Evolutionary conservation across 164 flowering plant species (phyloP).

Genomic region (Cinnamomum chago): DNA sequence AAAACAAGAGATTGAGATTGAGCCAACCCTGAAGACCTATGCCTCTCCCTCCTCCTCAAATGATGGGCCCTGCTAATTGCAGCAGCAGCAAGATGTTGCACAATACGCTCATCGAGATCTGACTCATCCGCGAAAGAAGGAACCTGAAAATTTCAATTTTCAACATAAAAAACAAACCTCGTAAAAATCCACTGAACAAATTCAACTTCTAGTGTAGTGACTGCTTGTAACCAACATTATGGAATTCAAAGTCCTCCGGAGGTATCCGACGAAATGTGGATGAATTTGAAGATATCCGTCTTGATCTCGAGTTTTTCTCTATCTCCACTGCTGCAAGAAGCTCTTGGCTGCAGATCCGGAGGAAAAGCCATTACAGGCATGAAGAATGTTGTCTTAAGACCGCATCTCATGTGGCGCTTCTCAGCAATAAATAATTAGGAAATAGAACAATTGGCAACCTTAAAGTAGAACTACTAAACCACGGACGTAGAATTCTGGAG

Average conservation of each 20-base stretch:
- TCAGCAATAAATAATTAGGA: too few species aligned
- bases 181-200: conserved; percentile 5
- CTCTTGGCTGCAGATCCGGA: conserved; percentile 51
- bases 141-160: conserved; percentile 34
- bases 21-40: conserved; percentile 32
- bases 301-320: conserved; percentile 43
- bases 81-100: conserved; percentile 59
- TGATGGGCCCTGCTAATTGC: conserved; percentile 36
- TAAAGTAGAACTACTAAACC: not conserved
- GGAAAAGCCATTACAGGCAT: not conserved
- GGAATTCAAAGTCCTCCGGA: conserved; percentile 30
- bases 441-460: not conserved
- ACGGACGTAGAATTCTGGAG: too few species aligned
- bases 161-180: not conserved
- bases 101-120: conserved; percentile 49
- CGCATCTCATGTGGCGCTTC: not conserved
- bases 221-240: conserved; percentile 29
- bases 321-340: conserved; percentile 54
- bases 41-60: conserved; percentile 42
- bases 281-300: conserved; percentile 18
- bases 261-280: conserved; percentile 16
- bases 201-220: conserved; percentile 3
- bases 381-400: not conserved
- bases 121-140: conserved; percentile 36
- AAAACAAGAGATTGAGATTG: conserved; percentile 30